These are phyloP conservation scores for Volutella citrinella DNA, from an alignment of 2,329 filamentous ascomycete genomes.

Conservation along the genomic window DNA sequence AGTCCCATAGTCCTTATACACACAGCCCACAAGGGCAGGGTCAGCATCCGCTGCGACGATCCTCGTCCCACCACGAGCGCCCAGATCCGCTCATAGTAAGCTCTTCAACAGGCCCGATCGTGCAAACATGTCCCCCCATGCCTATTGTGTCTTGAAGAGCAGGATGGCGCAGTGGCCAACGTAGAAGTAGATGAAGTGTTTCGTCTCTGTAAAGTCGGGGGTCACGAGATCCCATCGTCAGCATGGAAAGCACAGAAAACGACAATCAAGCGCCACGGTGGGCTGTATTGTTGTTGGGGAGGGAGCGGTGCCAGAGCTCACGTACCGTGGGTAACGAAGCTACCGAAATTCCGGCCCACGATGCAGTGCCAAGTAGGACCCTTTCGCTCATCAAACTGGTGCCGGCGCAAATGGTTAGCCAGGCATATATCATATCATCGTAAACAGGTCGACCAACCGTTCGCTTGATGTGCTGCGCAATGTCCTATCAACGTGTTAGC, in stretches of 20 bases:
- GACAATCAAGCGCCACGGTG: too few species aligned
- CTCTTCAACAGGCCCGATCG: slow-evolving; percentile 27
- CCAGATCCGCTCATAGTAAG: slow-evolving; percentile 21
- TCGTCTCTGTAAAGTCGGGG: slow-evolving; percentile 69
- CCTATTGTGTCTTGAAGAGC: slow-evolving; percentile 96
- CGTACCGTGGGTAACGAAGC: slow-evolving; percentile 95
- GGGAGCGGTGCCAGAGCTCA: too few species aligned
- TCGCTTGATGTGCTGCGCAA: slow-evolving; percentile 93
- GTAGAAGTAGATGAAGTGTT: slow-evolving; percentile 99
- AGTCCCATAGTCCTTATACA: too few species aligned
- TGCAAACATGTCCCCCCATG: slow-evolving; percentile 26
- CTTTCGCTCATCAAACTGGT: slow-evolving; percentile 91
- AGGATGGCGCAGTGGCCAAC: slow-evolving; percentile 97
- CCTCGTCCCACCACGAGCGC: not conserved
- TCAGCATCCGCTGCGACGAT: not conserved
- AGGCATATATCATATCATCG: too few species aligned
- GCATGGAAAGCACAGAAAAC: too few species aligned
- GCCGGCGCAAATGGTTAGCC: too few species aligned
- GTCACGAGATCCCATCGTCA: too few species aligned
- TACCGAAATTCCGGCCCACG: slow-evolving; percentile 96
- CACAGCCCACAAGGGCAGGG: not conserved
- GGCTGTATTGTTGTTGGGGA: too few species aligned
- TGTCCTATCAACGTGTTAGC: slow-evolving; percentile 61
- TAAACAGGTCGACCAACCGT: slow-evolving; percentile 65
- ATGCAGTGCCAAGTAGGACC: slow-evolving; percentile 99